Evolutionary conservation across 306 rosid genomes (phyloP).

Genomic region (Sesbania bispinosa): DNA sequence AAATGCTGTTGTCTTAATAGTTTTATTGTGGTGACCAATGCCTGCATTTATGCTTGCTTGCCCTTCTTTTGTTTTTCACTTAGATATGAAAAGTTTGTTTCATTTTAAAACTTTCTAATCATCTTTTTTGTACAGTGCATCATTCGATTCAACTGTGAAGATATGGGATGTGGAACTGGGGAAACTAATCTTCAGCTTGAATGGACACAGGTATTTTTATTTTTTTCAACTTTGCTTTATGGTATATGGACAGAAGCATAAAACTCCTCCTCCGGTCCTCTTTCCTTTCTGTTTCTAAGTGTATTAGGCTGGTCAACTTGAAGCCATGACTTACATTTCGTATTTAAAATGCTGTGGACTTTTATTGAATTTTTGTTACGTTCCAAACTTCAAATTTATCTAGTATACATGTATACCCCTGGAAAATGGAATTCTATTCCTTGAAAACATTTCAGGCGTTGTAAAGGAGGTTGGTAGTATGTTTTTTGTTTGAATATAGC

Average conservation of each 20-base stretch:
- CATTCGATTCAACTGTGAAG: slow-evolving; percentile 89
- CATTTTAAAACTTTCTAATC: neutral
- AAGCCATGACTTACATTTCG: neutral
- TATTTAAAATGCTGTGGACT: neutral
- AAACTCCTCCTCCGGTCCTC: neutral
- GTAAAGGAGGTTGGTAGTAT: neutral
- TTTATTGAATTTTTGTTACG: neutral
- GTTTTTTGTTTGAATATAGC: neutral
- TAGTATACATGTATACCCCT: no score
- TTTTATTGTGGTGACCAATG: neutral
- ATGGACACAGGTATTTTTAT: slow-evolving; percentile 71
- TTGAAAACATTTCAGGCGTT: neutral
- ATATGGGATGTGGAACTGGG: slow-evolving; percentile 83
- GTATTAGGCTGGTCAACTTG: neutral
- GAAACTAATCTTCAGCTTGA: slow-evolving; percentile 64
- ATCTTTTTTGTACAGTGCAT: slow-evolving; percentile 58
- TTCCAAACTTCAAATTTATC: neutral
- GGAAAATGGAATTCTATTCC: neutral
- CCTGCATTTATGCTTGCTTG: neutral
- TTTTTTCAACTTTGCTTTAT: neutral
- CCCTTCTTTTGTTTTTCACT: neutral
- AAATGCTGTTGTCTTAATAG: neutral
- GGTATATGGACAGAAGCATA: neutral
- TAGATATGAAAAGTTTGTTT: neutral
- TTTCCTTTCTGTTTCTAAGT: neutral